Evolutionary conservation across 2,329 filamentous ascomycete genomes (phyloP).

Genomic region (Fusarium sp.): DNA sequence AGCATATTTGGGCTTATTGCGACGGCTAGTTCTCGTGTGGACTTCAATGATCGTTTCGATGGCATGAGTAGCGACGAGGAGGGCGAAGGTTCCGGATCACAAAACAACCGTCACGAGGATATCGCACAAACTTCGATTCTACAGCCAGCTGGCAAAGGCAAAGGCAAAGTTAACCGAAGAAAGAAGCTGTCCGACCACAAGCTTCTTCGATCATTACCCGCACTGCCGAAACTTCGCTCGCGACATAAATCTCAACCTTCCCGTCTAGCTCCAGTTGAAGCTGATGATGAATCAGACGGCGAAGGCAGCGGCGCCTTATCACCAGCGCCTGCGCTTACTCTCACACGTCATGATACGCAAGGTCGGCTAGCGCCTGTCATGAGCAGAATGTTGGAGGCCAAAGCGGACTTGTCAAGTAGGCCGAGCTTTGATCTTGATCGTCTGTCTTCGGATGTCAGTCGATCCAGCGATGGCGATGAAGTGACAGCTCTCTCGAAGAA

Average conservation of each 20-base stretch:
- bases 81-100: slow-evolving; percentile 67
- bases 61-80: slow-evolving; percentile 86
- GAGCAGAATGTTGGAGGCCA: slow-evolving; percentile 81
- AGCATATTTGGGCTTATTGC: slow-evolving; percentile 94
- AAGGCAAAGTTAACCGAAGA: slow-evolving; percentile 61
- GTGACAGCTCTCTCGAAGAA: slow-evolving; percentile 75
- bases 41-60: slow-evolving; percentile 86
- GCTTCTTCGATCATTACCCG: slow-evolving; percentile 74
- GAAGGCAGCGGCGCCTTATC: slow-evolving; percentile 45
- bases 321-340: slow-evolving; percentile 43
- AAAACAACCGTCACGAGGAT: slow-evolving; percentile 58
- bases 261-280: slow-evolving; percentile 55
- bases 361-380: slow-evolving; percentile 76
- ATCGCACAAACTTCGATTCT: slow-evolving; percentile 61
- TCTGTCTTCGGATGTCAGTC: slow-evolving; percentile 57
- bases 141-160: slow-evolving; percentile 50
- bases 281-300: slow-evolving; percentile 50
- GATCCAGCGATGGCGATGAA: slow-evolving; percentile 54
- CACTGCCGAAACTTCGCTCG: slow-evolving; percentile 64
- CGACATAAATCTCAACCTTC: slow-evolving; percentile 60
- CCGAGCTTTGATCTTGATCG: slow-evolving; percentile 70
- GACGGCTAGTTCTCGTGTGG: slow-evolving; percentile 83
- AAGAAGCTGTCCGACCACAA: slow-evolving; percentile 75
- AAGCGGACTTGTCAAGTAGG: slow-evolving; percentile 71
- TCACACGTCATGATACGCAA: slow-evolving; percentile 52